Percentiles rank a stretch among this genome's conserved stretches.
These are phyloP conservation scores for Chiua sp. DNA, from an alignment of 1,284 basidiomycete species.

Conservation along the genomic window DNA sequence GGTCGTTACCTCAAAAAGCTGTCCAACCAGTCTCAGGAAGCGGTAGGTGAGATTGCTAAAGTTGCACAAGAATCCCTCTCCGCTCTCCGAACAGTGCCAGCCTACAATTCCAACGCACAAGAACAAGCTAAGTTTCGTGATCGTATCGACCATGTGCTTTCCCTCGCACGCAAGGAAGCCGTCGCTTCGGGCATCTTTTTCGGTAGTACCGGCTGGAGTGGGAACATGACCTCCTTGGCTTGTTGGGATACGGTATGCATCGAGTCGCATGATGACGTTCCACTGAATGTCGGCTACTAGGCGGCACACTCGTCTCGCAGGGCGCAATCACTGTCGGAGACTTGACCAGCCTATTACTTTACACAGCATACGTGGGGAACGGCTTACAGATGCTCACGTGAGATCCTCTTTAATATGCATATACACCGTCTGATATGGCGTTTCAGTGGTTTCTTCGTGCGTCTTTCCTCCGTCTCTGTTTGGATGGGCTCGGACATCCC, in stretches of 20 bases:
- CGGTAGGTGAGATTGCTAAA: slow-evolving; percentile 95
- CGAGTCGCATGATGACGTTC: not conserved
- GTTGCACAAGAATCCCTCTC: slow-evolving; percentile 90
- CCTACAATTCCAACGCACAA: slow-evolving; percentile 80
- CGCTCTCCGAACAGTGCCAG: slow-evolving; percentile 93
- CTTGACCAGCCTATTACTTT: slow-evolving; percentile 89
- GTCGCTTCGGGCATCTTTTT: slow-evolving; percentile 93
- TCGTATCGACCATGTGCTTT: slow-evolving; percentile 73
- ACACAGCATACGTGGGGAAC: slow-evolving; percentile 90
- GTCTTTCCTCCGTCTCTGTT: slow-evolving; percentile 19
- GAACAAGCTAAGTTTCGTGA: slow-evolving; percentile 77
- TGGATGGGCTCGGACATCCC: not conserved
- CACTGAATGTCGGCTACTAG: slow-evolving; percentile 40
- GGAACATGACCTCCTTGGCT: slow-evolving; percentile 91
- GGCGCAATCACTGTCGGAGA: slow-evolving; percentile 93
- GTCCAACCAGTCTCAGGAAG: slow-evolving; percentile 92
- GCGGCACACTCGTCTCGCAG: slow-evolving; percentile 88
- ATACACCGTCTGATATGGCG: slow-evolving; percentile 1
- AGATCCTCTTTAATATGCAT: slow-evolving; percentile 36
- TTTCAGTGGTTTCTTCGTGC: slow-evolving; percentile 45
- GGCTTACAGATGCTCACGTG: slow-evolving; percentile 83
- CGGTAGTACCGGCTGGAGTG: slow-evolving; percentile 92
- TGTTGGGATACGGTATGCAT: slow-evolving; percentile 87
- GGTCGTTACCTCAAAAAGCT: slow-evolving; percentile 94
- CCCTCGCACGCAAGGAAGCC: slow-evolving; percentile 87